Evolutionary conservation across 192 early-diverging fungal species (phyloP), one percentile per base, ranked within the genome.

Genomic region (Thamnidium elegans): DNA sequence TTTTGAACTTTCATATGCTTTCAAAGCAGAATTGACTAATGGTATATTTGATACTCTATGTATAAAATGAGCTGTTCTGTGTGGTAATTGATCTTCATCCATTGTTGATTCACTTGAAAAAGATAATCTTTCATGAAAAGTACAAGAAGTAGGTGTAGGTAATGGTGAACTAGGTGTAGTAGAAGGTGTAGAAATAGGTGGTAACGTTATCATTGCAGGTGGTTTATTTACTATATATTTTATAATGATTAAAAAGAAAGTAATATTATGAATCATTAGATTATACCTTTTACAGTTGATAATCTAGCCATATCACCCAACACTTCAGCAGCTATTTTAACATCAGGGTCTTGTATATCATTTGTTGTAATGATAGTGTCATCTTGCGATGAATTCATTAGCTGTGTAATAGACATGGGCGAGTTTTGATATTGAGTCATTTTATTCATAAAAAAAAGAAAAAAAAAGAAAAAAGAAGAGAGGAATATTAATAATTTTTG

Each of bases 21-120:
- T 79, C 13, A 93, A 63, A 0, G 88, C 86, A n/a, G 84, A 83
- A 65, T 88, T 91, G 39, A 96, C 88, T 8, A 94, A 50, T 10
- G 92, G 92, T 31, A 92, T 80, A 65, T 75, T 87, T 66, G 90
- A 86, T 56, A 96, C 86, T 43, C 91, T 84, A 56, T 81, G 78
- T 58, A 96, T 85, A 50, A 96, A 92, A 62, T 32, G 47, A 58
- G 66, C 3, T 1, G 50, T 4, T 10, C n/a, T 20, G 23, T 19
- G 11, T 39, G 36, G 36, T 39, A 9, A 13, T 15, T 55, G 7
- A 46, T 51, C 51, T n/a, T 69, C 67, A 2, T 55, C 44, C 3
- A n/a, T 23, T 3, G 59, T 55, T 0, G 60, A 55, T 31, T 69
- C 67, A 46, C 59, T 62, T 21, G 59, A 55, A 15, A 69, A 69